Percentiles rank a stretch among this genome's conserved stretches.
Conservation (phyloP, 1,284 basidiomycete genomes). For the Porogramme epimiltina region DNA sequence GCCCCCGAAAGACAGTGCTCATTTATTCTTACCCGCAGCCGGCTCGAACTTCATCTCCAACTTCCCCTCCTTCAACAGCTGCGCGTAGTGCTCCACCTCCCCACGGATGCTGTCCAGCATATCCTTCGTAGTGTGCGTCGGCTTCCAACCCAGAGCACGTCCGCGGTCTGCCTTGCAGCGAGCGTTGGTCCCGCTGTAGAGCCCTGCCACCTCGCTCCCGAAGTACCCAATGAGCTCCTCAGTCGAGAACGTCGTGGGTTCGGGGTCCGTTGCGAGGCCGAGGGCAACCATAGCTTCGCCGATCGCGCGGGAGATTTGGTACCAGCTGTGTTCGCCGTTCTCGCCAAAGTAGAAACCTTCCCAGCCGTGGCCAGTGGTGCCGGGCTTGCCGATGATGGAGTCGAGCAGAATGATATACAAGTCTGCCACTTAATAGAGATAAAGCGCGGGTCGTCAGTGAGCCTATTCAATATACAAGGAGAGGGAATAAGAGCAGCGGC, state of each 20-base stretch:
- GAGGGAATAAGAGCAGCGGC: too few relatives aligned
- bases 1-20: too few relatives aligned
- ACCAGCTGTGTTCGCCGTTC: constrained; percentile 42
- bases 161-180: constrained; percentile 41
- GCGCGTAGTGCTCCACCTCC: constrained; percentile 26
- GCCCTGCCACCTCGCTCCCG: constrained; percentile 9
- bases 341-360: constrained; percentile 49
- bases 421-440: constrained; percentile 12
- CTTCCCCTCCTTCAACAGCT: constrained; percentile 24
- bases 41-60: background rate
- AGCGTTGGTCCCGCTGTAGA: constrained; percentile 40
- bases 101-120: constrained; percentile 35
- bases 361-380: constrained; percentile 35
- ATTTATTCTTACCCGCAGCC: background rate
- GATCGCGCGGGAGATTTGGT: constrained; percentile 37
- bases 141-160: constrained; percentile 43
- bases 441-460: background rate
- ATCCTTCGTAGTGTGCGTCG: constrained; percentile 34
- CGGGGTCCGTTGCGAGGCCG: constrained; percentile 22
- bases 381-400: constrained; percentile 12
- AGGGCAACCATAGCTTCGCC: constrained; percentile 32
- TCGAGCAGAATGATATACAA: constrained; percentile 23
- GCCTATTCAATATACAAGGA: too few relatives aligned
- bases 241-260: constrained; percentile 30
- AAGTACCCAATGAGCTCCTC: constrained; percentile 30